Evolutionary conservation across 495 filamentous ascomycete genomes (phyloP).

Genomic region (Neurospora sp.): DNA sequence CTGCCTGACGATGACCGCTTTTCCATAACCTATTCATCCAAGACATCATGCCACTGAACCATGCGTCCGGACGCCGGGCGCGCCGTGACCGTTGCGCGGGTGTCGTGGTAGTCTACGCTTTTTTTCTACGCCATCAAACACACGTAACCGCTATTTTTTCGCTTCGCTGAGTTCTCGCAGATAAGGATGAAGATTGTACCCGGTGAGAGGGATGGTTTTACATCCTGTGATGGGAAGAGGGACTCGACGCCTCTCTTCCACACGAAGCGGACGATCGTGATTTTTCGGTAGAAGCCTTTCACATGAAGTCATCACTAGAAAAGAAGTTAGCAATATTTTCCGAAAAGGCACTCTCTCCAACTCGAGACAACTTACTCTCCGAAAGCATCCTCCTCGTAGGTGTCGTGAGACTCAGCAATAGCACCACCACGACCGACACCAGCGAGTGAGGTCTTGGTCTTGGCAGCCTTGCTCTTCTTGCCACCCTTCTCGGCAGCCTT

Average conservation of each 20-base stretch:
- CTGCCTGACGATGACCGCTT: not conserved
- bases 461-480: slow-evolving; percentile 92
- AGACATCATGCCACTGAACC: not conserved
- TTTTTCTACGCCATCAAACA: not conserved
- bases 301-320: slow-evolving; percentile 42
- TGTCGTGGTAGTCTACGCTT: not conserved
- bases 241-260: not conserved
- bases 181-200: not conserved
- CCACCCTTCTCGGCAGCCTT: slow-evolving; percentile 86
- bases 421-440: slow-evolving; percentile 47
- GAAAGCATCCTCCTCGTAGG: slow-evolving; percentile 66
- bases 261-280: not conserved
- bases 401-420: slow-evolving; percentile 54
- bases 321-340: slow-evolving; percentile 10
- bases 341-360: not conserved
- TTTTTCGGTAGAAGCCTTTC: slow-evolving; percentile 15
- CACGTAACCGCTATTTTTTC: not conserved
- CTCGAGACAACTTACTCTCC: slow-evolving; percentile 54
- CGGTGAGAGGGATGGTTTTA: not conserved
- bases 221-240: not conserved
- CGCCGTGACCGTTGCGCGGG: not conserved
- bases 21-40: not conserved
- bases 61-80: not conserved
- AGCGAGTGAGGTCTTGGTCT: slow-evolving; percentile 80
- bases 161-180: not conserved